Evolutionary conservation across 2,329 filamentous ascomycete genomes (phyloP).

Genomic region (Ascochyta rabiei): DNA sequence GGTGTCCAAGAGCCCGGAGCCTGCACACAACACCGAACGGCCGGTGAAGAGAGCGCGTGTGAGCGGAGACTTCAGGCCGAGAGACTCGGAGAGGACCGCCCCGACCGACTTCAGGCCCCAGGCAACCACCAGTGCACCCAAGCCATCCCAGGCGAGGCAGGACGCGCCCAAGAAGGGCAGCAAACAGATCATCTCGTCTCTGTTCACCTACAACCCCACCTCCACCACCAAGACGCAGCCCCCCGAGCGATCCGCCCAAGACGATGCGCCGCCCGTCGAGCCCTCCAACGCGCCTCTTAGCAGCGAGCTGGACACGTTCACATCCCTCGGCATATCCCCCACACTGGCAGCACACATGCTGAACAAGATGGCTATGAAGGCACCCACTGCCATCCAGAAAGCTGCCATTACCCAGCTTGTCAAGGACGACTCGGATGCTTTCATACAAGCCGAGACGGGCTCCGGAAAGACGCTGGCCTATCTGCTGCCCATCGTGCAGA

Average conservation of each 20-base stretch:
- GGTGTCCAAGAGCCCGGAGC: slow-evolving; percentile 24
- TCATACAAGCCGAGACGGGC: slow-evolving; percentile 95
- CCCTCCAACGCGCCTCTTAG: slow-evolving; percentile 91
- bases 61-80: slow-evolving; percentile 48
- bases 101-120: slow-evolving; percentile 38
- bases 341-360: slow-evolving; percentile 81
- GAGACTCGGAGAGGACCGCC: slow-evolving; percentile 23
- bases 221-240: slow-evolving; percentile 64
- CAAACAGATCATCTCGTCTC: slow-evolving; percentile 79
- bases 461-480: slow-evolving; percentile 99
- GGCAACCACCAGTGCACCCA: slow-evolving; percentile 32
- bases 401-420: slow-evolving; percentile 82
- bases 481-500: slow-evolving; percentile 86
- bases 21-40: slow-evolving; percentile 26
- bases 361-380: slow-evolving; percentile 84
- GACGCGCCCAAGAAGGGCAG: slow-evolving; percentile 47
- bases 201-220: slow-evolving; percentile 88
- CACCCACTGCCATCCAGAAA: slow-evolving; percentile 93
- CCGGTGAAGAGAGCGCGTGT: slow-evolving; percentile 44
- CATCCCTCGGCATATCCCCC: slow-evolving; percentile 79
- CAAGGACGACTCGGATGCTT: slow-evolving; percentile 83
- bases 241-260: slow-evolving; percentile 25
- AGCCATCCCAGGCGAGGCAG: slow-evolving; percentile 44
- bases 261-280: slow-evolving; percentile 60
- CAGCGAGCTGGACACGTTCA: slow-evolving; percentile 84